These are phyloP conservation scores for Diaporthe humulicola DNA, from an alignment of 2,329 filamentous ascomycete genomes.

Conservation along the genomic window DNA sequence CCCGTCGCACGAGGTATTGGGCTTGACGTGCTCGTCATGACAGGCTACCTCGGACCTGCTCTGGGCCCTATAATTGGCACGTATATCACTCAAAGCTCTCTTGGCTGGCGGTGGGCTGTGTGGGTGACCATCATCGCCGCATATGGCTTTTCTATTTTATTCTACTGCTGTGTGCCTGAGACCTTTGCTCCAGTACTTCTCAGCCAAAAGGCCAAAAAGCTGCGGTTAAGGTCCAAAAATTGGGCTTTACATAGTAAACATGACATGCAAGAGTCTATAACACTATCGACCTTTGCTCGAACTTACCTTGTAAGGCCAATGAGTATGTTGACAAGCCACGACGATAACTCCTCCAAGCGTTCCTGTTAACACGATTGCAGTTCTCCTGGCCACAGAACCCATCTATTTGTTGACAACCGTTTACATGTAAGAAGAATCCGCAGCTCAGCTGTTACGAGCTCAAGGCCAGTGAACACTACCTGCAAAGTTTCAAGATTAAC, in stretches of 20 bases:
- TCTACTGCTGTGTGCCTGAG: conserved; percentile 3
- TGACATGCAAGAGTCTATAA: conserved; percentile 3
- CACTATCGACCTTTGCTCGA: neutral
- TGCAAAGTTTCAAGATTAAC: neutral
- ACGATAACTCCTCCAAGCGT: neutral
- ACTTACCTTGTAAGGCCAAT: conserved; percentile 5
- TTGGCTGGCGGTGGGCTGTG: neutral
- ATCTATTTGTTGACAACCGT: conserved; percentile 1
- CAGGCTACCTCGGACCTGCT: conserved; percentile 3
- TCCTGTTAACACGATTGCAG: neutral
- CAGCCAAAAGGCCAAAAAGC: conserved; percentile 1
- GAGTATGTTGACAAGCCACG: neutral
- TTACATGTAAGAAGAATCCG: neutral
- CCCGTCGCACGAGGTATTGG: neutral
- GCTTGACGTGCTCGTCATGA: conserved; percentile 10
- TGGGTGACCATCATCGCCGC: conserved; percentile 10
- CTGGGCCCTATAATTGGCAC: conserved; percentile 6
- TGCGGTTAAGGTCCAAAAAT: neutral
- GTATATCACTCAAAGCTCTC: neutral
- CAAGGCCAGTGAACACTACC: too few species aligned
- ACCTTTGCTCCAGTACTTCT: neutral
- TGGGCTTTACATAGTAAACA: conserved; percentile 13
- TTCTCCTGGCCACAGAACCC: neutral
- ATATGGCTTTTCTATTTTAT: neutral
- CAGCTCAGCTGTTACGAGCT: neutral